These are phyloP conservation scores for Rhodofomes roseus DNA, from an alignment of 1,284 basidiomycete species.

Conservation along the genomic window DNA sequence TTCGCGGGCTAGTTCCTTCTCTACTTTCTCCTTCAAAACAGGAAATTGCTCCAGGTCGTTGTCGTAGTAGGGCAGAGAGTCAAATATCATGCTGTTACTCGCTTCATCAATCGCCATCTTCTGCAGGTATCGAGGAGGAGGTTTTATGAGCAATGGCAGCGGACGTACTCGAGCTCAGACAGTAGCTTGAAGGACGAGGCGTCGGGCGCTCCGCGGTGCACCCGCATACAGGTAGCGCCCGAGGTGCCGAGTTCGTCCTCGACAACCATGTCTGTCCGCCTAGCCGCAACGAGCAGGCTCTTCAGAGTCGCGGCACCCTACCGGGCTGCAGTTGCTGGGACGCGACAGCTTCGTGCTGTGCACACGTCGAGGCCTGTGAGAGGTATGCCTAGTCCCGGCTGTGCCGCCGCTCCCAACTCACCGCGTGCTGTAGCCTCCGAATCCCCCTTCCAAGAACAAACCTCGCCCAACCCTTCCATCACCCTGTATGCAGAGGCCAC, in stretches of 20 bases:
- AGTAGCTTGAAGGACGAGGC: too few relatives aligned
- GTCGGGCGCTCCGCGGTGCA: neutral
- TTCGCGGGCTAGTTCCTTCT: conserved; percentile 67
- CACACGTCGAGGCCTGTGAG: conserved; percentile 42
- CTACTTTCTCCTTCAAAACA: conserved; percentile 67
- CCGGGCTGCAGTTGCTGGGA: conserved; percentile 20
- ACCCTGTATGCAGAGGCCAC: conserved; percentile 67
- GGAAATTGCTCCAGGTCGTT: conserved; percentile 83
- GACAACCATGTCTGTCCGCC: conserved; percentile 49
- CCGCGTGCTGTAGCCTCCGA: conserved; percentile 45
- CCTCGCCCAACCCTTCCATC: conserved; percentile 80
- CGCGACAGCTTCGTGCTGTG: conserved; percentile 30
- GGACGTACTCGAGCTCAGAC: neutral
- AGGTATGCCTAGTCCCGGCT: conserved; percentile 35
- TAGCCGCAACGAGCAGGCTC: conserved; percentile 39
- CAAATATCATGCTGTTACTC: conserved; percentile 43
- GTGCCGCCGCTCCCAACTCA: neutral
- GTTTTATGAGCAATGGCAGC: neutral
- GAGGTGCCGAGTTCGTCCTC: conserved; percentile 15
- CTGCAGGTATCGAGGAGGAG: conserved; percentile 12
- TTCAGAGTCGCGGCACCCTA: conserved; percentile 29
- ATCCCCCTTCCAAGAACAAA: conserved; percentile 82
- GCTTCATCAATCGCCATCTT: conserved; percentile 9
- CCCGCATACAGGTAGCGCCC: neutral
- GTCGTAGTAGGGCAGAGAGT: conserved; percentile 94